Evolutionary conservation across 164 flowering plant species (phyloP), one percentile per base, ranked within the genome.

Genomic region (Echeveria elegans): DNA sequence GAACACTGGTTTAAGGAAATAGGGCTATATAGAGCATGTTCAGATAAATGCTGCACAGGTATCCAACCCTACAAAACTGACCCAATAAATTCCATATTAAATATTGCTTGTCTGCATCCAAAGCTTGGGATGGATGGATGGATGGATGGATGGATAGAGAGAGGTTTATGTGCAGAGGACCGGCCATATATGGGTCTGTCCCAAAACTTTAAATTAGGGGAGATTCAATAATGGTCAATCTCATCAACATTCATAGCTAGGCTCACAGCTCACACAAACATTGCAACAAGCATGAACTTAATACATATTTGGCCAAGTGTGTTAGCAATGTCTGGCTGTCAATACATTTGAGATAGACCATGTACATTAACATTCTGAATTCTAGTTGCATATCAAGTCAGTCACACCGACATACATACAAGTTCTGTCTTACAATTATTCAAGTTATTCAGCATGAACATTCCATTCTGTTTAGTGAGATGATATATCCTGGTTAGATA

Each of bases 351-450:
- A 1, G 24, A 53, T 53, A 7, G 59, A 53, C 29, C 26, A 21
- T 56, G 19, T 11, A 19, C 32, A 56, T 28, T 28, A 56, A 32
- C 32, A 8, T 56, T 56, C 16, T 26, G 24, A 21, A 26, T 56
- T 56, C 19, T 56, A 56, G 32, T 56, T 56, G 31, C 61, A 56
- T 56, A 56, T 56, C 61, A 53, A 53, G 60, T 53, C 60, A 53
- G 29, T 56, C 61, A 28, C 34, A 56, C 61, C 61, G 32, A 56
- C 32, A 56, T 56, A 56, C 59, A 56, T 23, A 0, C 52, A 47
- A 47, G 21, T 47, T 47, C 5, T 19, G 52, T 47, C 19, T 18
- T 15, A 47, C 52, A 47, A n/a, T 50, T 23, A 53, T 24, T 53
- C 14, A 24, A 24, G 9, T 53, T 24, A 0, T 24, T 53, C 14